Conservation (phyloP, 2,329 filamentous ascomycete species). For the Xylariales sp. region DNA sequence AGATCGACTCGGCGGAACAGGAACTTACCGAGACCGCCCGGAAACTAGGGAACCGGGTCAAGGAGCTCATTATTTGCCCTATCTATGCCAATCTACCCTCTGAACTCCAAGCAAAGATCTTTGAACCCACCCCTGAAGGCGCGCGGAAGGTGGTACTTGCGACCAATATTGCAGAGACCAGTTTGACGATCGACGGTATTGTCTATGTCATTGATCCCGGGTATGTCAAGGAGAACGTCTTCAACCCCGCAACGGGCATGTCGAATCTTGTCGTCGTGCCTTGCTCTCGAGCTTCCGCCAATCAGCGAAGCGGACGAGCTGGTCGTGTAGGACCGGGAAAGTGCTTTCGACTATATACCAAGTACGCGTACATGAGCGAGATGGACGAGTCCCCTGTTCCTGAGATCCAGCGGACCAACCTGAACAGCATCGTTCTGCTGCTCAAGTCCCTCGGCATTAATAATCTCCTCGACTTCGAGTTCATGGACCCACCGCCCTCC, state of each 20-base stretch:
- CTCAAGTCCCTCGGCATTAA: slow-evolving; percentile 90
- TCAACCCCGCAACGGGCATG: slow-evolving; percentile 88
- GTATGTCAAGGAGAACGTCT: slow-evolving; percentile 92
- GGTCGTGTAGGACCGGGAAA: slow-evolving; percentile 90
- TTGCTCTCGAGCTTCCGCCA: slow-evolving; percentile 85
- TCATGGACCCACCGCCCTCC: slow-evolving; percentile 88
- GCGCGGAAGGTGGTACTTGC: slow-evolving; percentile 88
- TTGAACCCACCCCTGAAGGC: slow-evolving; percentile 82
- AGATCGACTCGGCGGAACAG: slow-evolving; percentile 84
- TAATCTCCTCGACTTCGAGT: slow-evolving; percentile 89
- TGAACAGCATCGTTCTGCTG: slow-evolving; percentile 78
- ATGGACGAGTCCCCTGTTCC: slow-evolving; percentile 88
- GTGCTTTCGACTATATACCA: slow-evolving; percentile 90
- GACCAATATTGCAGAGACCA: slow-evolving; percentile 96
- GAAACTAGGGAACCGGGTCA: slow-evolving; percentile 79
- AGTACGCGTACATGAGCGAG: slow-evolving; percentile 91
- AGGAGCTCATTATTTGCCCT: slow-evolving; percentile 84
- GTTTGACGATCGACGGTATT: slow-evolving; percentile 91
- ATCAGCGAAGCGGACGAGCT: slow-evolving; percentile 87
- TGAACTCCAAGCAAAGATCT: slow-evolving; percentile 88
- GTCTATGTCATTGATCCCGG: slow-evolving; percentile 94
- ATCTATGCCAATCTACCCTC: slow-evolving; percentile 93
- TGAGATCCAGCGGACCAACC: slow-evolving; percentile 86
- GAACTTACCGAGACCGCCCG: slow-evolving; percentile 80
- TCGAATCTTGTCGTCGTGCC: slow-evolving; percentile 87